These are phyloP conservation scores for Colletotrichum acutatum DNA, from an alignment of 2,329 filamentous ascomycete species.

Conservation along the genomic window DNA sequence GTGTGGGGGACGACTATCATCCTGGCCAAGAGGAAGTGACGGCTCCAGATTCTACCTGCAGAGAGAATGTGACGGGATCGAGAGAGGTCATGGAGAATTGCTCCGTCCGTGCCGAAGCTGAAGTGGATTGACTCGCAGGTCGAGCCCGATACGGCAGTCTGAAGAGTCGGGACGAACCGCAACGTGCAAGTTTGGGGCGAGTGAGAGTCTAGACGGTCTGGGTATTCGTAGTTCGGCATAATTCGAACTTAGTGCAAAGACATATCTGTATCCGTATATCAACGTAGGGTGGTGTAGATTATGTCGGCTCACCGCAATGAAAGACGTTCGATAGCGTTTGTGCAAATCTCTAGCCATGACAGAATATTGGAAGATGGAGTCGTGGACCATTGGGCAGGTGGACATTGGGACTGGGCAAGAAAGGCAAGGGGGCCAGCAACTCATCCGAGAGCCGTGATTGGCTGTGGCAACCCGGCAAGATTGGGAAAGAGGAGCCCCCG, in stretches of 20 bases:
- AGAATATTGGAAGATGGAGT: neutral
- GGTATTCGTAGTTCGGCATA: neutral
- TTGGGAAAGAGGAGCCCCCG: neutral
- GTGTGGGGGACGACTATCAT: slow-evolving; percentile 72
- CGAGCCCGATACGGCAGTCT: neutral
- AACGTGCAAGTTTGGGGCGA: neutral
- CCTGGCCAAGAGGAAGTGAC: slow-evolving; percentile 60
- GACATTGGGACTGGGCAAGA: neutral
- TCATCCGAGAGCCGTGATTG: slow-evolving; percentile 10
- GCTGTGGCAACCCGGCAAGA: neutral
- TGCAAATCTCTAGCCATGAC: neutral
- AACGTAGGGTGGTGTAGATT: neutral
- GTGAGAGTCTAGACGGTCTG: neutral
- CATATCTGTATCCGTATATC: neutral
- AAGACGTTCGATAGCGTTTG: neutral
- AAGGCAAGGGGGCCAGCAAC: neutral
- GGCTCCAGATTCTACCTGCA: neutral
- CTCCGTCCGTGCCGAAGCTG: neutral
- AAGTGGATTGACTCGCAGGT: slow-evolving; percentile 18
- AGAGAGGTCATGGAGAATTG: neutral
- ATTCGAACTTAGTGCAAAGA: neutral
- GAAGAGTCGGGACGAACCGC: slow-evolving; percentile 21
- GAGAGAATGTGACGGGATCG: neutral
- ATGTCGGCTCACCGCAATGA: neutral
- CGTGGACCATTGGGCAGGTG: neutral